Evolutionary conservation across 306 rosid genomes (phyloP).

Genomic region (Datisca glomerata): DNA sequence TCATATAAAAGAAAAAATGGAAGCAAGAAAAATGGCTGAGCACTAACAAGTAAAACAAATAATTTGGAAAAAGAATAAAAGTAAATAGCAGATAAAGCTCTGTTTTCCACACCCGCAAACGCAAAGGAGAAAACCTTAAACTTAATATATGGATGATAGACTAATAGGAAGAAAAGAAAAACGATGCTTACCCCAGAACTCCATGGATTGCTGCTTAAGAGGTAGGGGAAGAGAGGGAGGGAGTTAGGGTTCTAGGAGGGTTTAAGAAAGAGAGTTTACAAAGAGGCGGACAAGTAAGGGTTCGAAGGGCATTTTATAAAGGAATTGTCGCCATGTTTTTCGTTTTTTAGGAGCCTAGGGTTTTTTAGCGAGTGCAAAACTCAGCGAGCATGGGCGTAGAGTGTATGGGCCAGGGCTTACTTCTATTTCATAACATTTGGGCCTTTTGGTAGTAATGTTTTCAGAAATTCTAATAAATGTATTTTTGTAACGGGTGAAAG

Average conservation of each 20-base stretch:
- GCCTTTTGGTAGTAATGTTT: too few species aligned
- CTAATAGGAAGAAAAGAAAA: not conserved
- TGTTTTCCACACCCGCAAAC: too few species aligned
- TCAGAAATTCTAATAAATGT: too few species aligned
- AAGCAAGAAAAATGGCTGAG: not conserved
- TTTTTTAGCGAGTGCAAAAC: not conserved
- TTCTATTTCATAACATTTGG: too few species aligned
- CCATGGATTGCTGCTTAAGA: not conserved
- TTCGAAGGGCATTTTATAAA: not conserved
- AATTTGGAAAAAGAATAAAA: not conserved
- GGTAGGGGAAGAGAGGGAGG: not conserved
- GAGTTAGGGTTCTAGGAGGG: slow-evolving; percentile 1
- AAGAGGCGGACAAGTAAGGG: not conserved
- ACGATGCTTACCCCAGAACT: slow-evolving; percentile 2
- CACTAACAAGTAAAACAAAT: too few species aligned
- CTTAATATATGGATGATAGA: not conserved
- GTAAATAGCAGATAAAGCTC: too few species aligned
- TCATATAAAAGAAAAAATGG: not conserved
- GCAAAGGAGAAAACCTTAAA: not conserved
- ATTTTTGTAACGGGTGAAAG: too few species aligned
- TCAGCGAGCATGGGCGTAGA: too few species aligned
- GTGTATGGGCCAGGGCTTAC: too few species aligned
- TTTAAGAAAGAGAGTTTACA: not conserved
- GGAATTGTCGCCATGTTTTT: not conserved
- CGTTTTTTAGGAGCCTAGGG: not conserved